These are phyloP conservation scores for Sphagnum contortum DNA, from an alignment of 225 moss, liverwort and hornwort genomes.

Conservation along the genomic window DNA sequence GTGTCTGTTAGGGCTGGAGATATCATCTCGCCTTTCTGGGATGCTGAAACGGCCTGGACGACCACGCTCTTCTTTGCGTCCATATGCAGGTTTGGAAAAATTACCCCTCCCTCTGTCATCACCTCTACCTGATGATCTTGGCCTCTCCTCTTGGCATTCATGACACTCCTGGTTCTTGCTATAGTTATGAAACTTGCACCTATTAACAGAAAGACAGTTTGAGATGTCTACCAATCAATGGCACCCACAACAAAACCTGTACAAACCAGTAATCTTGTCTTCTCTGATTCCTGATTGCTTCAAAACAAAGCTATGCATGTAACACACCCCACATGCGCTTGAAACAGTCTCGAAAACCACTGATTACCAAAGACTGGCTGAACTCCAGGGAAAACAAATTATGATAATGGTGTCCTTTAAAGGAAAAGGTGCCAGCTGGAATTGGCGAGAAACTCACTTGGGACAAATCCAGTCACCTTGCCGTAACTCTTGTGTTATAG, in stretches of 20 bases:
- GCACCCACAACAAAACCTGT: not conserved
- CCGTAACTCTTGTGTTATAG: slow-evolving; percentile 19
- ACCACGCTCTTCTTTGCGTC: slow-evolving; percentile 28
- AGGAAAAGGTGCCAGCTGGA: too few species aligned
- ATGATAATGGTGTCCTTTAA: too few species aligned
- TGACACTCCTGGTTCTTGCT: slow-evolving; percentile 49
- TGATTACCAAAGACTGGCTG: not conserved
- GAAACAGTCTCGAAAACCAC: not conserved
- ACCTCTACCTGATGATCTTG: slow-evolving; percentile 27
- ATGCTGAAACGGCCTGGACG: slow-evolving; percentile 16
- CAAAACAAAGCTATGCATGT: not conserved
- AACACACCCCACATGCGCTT: not conserved
- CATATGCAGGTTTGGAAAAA: slow-evolving; percentile 21
- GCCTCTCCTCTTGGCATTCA: slow-evolving; percentile 46
- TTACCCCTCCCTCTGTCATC: slow-evolving; percentile 26
- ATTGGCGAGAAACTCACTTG: slow-evolving; percentile 24
- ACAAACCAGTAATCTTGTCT: not conserved
- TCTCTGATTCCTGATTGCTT: slow-evolving; percentile 1
- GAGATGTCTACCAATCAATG: too few species aligned
- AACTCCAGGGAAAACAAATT: too few species aligned
- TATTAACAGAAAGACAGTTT: slow-evolving; percentile 9
- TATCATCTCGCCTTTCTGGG: slow-evolving; percentile 14
- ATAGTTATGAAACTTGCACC: slow-evolving; percentile 57
- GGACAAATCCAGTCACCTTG: slow-evolving; percentile 60
- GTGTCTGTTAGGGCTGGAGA: slow-evolving; percentile 13